Evolutionary conservation across 495 filamentous ascomycete genomes (phyloP).

Genomic region (Corynascus novoguineensis): DNA sequence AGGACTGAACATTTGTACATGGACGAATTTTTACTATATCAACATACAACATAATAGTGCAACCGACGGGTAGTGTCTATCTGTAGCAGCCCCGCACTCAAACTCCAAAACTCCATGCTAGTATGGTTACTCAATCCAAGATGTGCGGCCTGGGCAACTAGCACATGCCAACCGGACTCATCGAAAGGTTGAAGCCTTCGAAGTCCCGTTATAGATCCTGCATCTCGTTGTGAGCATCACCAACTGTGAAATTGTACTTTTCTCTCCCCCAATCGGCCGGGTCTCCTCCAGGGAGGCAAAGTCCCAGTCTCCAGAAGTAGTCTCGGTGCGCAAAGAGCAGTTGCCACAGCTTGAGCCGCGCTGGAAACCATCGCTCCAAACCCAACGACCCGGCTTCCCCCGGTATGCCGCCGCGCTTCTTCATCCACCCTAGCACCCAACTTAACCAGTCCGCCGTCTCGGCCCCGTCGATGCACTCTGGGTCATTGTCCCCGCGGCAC

Average conservation of each 20-base stretch:
- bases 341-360: conserved; percentile 72
- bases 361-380: conserved; percentile 44
- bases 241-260: conserved; percentile 29
- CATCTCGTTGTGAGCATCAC: not conserved
- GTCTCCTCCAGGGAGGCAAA: conserved; percentile 84
- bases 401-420: not conserved
- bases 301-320: conserved; percentile 89
- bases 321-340: conserved; percentile 92
- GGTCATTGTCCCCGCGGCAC: conserved; percentile 68
- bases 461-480: conserved; percentile 59
- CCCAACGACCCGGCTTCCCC: conserved; percentile 8
- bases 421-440: conserved; percentile 12
- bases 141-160: too few relatives aligned
- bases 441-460: conserved; percentile 31
- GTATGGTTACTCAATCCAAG: too few relatives aligned
- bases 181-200: not conserved
- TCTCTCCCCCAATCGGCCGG: conserved; percentile 59
- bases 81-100: too few relatives aligned
- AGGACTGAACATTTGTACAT: too few relatives aligned
- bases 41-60: too few relatives aligned
- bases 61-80: too few relatives aligned
- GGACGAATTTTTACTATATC: too few relatives aligned
- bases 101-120: too few relatives aligned
- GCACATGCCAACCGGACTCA: too few relatives aligned
- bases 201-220: conserved; percentile 12